A percentile compares a stretch with the other conserved stretches of the same genome.
Conservation (phyloP, 2,329 filamentous ascomycete species). For the Neopestalotiopsis clavispora region DNA sequence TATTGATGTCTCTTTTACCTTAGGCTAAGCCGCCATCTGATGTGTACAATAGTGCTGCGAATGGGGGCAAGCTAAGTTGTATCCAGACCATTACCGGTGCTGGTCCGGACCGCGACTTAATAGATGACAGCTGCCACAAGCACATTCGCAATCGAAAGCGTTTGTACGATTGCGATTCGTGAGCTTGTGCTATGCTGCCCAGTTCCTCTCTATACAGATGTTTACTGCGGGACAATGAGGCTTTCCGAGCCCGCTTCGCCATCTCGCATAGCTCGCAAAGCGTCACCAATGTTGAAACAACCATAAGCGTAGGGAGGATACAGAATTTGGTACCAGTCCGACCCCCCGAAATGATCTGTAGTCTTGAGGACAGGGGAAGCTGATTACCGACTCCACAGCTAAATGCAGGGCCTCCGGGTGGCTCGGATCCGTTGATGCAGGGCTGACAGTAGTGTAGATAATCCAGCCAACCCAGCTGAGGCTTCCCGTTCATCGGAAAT, state of each 20-base stretch:
- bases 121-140: not conserved
- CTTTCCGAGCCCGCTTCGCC: no score
- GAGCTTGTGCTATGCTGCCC: no score
- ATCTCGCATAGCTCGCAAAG: no score
- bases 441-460: not conserved
- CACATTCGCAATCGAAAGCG: not conserved
- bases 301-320: not conserved
- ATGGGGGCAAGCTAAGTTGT: not conserved
- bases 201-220: no score
- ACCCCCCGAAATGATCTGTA: not conserved
- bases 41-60: conserved; percentile 2
- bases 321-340: not conserved
- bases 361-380: not conserved
- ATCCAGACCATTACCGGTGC: not conserved
- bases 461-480: not conserved
- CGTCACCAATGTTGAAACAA: not conserved
- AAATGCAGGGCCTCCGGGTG: not conserved
- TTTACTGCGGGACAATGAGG: no score
- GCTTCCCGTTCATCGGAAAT: not conserved
- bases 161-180: no score
- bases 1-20: not conserved
- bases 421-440: not conserved
- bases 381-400: not conserved
- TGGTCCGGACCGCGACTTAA: not conserved
- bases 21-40: not conserved